Evolutionary conservation across 2,329 filamentous ascomycete genomes (phyloP).

Genomic region (Pseudocercospora pini-densiflorae): DNA sequence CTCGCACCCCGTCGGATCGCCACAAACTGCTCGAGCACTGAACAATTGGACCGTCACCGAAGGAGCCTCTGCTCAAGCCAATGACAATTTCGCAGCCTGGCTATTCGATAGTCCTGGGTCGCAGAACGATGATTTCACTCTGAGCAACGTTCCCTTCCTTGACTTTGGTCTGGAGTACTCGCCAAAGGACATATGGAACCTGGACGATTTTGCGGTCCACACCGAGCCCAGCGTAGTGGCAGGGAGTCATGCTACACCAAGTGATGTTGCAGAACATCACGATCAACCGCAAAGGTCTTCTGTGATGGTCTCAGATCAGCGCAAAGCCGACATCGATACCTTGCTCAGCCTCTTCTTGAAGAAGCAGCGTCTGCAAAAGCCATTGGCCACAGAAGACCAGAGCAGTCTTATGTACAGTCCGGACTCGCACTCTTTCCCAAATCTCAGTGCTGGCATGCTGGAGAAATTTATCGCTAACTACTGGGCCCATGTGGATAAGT

Average conservation of each 20-base stretch:
- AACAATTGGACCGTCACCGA: conserved; percentile 9
- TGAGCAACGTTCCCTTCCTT: conserved; percentile 32
- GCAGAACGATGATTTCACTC: conserved; percentile 31
- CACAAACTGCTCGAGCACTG: neutral
- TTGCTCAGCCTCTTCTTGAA: conserved; percentile 15
- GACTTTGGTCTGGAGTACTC: conserved; percentile 35
- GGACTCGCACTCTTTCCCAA: conserved; percentile 34
- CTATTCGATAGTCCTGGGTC: conserved; percentile 35
- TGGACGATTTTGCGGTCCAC: conserved; percentile 20
- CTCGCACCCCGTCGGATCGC: conserved; percentile 1
- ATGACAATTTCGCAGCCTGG: conserved; percentile 36
- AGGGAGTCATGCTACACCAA: conserved; percentile 12
- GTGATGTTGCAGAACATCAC: conserved; percentile 5
- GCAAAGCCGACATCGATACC: conserved; percentile 11
- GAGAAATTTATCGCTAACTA: conserved; percentile 88
- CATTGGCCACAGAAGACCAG: conserved; percentile 9
- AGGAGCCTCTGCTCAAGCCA: conserved; percentile 20
- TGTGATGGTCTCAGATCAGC: conserved; percentile 14
- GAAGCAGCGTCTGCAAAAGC: conserved; percentile 18
- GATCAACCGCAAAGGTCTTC: neutral
- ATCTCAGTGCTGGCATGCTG: conserved; percentile 87
- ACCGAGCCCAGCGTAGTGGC: conserved; percentile 11
- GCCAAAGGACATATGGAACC: conserved; percentile 28
- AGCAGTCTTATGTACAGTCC: conserved; percentile 16
- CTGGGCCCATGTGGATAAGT: conserved; percentile 89